Base-by-base conservation (phyloP, 441 rosid species). In the Jatropha multifida region DNA sequence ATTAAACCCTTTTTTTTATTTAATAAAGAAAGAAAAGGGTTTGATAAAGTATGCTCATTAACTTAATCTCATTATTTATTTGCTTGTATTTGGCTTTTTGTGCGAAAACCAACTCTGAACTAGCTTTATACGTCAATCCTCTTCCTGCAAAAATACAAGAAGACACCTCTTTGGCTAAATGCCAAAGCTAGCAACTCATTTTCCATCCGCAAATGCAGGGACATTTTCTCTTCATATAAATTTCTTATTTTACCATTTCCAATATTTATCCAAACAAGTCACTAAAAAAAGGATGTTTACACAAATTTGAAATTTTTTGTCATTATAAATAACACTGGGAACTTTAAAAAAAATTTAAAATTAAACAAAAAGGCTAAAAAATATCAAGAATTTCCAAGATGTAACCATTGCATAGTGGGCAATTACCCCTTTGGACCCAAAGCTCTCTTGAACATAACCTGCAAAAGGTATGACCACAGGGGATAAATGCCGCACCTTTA, bases 381-480 rank as follows among this genome's bases (percentile, higher is more conserved):
- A 94, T 90, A 72, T 94, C 92, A 71, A 94, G 95, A 72, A 94
- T 89, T 84, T 94, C 97, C 77, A 85, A 77, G 73, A 94, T 94
- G 74, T 83, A 81, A 3, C 84, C 87, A 56, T 94, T 94, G 86
- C 97, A 94, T 6, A 94, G 87, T 15, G 98, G 98, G 79, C 98
- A 94, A 77, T 83, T 85, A 20, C 97, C 97, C 76, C 97, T 88
- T 79, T 89, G 90, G 8, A 89, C 94, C 91, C 88, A 87, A 14
- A 94, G 90, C 88, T 94, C 97, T 81, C 96, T 93, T 0, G 98
- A 92, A 77, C 98, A 94, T 74, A 90, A n/a, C 70, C 98, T 85
- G 81, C 98, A 94, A 80, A 94, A 94, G 0, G 96, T 94, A 77
- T 94, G 98, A 27, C 97, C 96, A 23, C 97, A 94, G 4, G 98